These are phyloP conservation scores for Gardenia jasminoides DNA, from an alignment of 257 asterid species.

Conservation along the genomic window DNA sequence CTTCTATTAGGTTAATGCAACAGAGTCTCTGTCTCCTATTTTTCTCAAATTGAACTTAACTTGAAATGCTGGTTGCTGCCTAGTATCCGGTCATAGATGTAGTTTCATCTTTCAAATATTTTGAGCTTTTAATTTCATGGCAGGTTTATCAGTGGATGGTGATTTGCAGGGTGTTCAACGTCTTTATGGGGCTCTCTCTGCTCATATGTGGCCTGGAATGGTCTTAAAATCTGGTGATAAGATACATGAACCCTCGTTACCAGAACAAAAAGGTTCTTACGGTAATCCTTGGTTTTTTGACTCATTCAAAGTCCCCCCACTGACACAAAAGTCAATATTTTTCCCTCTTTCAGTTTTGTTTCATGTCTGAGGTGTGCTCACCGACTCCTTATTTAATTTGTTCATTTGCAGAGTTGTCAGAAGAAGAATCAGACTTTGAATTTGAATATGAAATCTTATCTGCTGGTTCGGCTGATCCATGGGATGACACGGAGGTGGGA, in stretches of 20 bases:
- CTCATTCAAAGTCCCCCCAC: not conserved
- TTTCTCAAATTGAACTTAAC: not conserved
- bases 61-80: not conserved
- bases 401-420: slow-evolving; percentile 58
- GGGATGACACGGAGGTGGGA: slow-evolving; percentile 60
- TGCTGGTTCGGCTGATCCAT: slow-evolving; percentile 74
- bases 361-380: no score
- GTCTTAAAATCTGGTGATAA: slow-evolving; percentile 83
- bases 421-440: slow-evolving; percentile 74
- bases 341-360: not conserved
- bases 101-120: not conserved
- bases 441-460: slow-evolving; percentile 75
- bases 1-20: not conserved
- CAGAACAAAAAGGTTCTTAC: slow-evolving; percentile 64
- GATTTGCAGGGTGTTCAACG: slow-evolving; percentile 95
- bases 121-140: slow-evolving; percentile 11
- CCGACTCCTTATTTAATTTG: not conserved
- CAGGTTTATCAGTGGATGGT: slow-evolving; percentile 60
- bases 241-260: slow-evolving; percentile 69
- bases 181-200: slow-evolving; percentile 83
- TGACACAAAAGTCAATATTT: not conserved
- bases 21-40: not conserved
- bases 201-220: slow-evolving; percentile 99
- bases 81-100: not conserved
- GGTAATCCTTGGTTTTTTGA: not conserved